Base-by-base conservation (phyloP, 495 filamentous ascomycete genomes). In the Trichocladium uniseriatum region DNA sequence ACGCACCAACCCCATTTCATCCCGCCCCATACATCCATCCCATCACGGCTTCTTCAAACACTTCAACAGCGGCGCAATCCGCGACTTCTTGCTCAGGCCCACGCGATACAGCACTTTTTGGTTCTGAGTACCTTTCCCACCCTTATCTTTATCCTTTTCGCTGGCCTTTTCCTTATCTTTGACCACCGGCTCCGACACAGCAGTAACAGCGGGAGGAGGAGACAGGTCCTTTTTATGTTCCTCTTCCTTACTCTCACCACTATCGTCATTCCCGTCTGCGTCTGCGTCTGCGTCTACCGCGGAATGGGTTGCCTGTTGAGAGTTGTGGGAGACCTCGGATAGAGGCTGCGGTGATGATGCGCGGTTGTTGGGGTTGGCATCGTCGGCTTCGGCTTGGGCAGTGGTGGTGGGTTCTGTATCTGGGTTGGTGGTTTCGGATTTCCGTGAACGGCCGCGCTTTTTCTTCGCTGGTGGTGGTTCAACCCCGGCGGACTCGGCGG, bases 51-150 rank as follows among this genome's bases (percentile, higher is more conserved):
- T 61, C 45, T 45, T 49, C 39, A 61, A 14, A 11, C 16, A 45
- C 48, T 61, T 63, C 40, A 63, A 28, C 48, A 63, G 36, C n/a
- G 60, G 58, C 16, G 60, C 60, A 11, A 63, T 61, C 40, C 55
- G 50, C 35, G 60, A 56, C 55, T 19, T 48, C 40, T 48, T 59
- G 39, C 60, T 63, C 49, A 63, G 21, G 1, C 60, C 60, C 18
- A 63, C 60, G 1, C 60, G 52, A 31, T 56, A 59, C 37, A 42
- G 52, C 8, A 55, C 55, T 38, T 57, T 55, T n/a, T n/a, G n/a
- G n/a, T n/a, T n/a, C 7, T 14, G 18, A 5, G 24, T 20, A 9
- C 41, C 15, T n/a, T 45, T 51, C 13, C 34, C 35, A 22, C 22
- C 32, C 28, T 57, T 45, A 28, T 45, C 15, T 4, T 47, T 46